Base-by-base conservation (phyloP, 257 asterid genomes). In the Primulina tabacum region DNA sequence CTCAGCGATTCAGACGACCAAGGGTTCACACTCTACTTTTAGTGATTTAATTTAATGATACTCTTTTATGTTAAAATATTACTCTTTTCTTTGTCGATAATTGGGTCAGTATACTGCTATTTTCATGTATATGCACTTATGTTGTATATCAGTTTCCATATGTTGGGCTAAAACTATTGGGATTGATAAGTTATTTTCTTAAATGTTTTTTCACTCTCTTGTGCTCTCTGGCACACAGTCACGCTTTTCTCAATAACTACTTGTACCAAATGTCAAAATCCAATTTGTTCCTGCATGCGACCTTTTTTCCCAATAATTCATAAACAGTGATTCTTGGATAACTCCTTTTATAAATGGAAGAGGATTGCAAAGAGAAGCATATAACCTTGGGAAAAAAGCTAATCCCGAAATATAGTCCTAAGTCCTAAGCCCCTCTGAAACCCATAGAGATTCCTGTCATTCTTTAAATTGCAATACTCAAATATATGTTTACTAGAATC, bases 1-100 rank as follows among this genome's bases (percentile, higher is more conserved):
- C 97, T 3, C 90, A 84, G 90, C 95, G 97, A 29, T 88, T 85
- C 95, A 88, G 90, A 34, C 97, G 96, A 80, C 98, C 98, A 74
- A 90, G 96, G 92, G 98, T 92, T 62, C 64, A 83, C 62, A 34
- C 37, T 68, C 17, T 64, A 2, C 33, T 62, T 65, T 38, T 40
- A 35, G 50, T 40, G 50, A n/a, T 12, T 32, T 62, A 33, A n/a
- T 40, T 32, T 62, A 33, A n/a, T 40, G 10, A 24, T 38, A 37
- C 52, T 11, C 35, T 14, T 38, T 62, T 5, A 4, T 47, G 32
- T 30, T 20, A 18, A 50, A 0, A 0, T 37, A 0, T 0, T 8
- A 29, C 20, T 72, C 3, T 29, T 1, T 17, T 50, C 26, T 55
- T 6, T n/a, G 0, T 10, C 12, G 5, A n/a, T 14, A 7, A 14